Percentiles rank a stretch among this genome's conserved stretches.
Evolutionary conservation across 2,329 filamentous ascomycete genomes (phyloP).

Genomic region (Colletotrichum gigasporum): DNA sequence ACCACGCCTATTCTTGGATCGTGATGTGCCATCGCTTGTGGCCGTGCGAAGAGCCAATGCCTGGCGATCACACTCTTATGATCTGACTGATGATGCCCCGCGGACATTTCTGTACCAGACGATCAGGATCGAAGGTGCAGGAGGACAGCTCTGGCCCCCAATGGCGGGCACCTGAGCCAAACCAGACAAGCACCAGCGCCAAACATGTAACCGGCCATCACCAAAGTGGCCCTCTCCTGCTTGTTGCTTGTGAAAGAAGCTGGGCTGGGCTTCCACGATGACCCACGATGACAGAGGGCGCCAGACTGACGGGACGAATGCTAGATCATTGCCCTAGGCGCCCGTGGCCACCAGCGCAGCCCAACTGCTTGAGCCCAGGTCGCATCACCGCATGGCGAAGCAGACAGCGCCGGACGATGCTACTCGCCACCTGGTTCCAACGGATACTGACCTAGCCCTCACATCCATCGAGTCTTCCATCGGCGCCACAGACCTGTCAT

Average conservation of each 20-base stretch:
- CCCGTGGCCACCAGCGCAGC: neutral
- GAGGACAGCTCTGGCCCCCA: neutral
- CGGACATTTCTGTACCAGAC: neutral
- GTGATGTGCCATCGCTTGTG: neutral
- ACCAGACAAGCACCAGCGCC: neutral
- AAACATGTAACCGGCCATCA: slow-evolving; percentile 10
- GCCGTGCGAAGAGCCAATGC: neutral
- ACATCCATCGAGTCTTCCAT: neutral
- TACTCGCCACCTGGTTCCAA: neutral
- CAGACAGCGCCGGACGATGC: neutral
- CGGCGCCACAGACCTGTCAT: slow-evolving; percentile 14
- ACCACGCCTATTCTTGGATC: neutral
- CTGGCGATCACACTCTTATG: neutral
- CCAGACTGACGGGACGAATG: neutral
- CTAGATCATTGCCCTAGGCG: too few relatives aligned
- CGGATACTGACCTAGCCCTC: neutral
- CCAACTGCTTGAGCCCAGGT: neutral
- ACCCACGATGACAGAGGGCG: too few relatives aligned
- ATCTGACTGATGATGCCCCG: slow-evolving; percentile 8
- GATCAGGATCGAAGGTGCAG: neutral
- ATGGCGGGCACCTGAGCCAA: too few relatives aligned
- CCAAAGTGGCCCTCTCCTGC: neutral
- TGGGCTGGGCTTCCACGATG: too few relatives aligned
- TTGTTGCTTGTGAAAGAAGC: neutral
- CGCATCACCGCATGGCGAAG: neutral